phyloP scores from a whole-genome alignment of 768 basidiomycete genomes.

The Pleurotus djamor region DNA sequence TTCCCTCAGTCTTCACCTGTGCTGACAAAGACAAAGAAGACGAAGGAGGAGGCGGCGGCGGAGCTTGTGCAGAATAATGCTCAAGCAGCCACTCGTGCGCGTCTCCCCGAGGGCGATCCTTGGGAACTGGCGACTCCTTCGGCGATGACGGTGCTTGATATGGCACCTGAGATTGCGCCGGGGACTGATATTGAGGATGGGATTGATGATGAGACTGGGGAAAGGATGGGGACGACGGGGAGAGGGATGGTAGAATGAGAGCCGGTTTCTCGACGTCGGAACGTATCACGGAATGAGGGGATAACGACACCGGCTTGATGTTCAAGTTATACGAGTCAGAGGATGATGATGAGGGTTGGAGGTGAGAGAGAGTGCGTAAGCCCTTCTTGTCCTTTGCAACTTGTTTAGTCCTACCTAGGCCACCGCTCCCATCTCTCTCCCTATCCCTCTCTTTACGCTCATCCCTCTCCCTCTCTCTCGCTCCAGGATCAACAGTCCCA shows the following conservation, averaged over 20 bases:
- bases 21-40: no score
- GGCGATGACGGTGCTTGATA: constrained; percentile 3
- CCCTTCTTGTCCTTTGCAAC: constrained; percentile 8
- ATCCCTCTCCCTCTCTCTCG: no score
- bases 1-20: no score
- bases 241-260: no score
- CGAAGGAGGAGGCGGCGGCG: neutral
- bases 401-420: constrained; percentile 8
- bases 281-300: neutral
- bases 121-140: constrained; percentile 4
- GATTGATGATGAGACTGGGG: no score
- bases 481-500: no score
- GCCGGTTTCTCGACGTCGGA: neutral
- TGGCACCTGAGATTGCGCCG: constrained; percentile 3
- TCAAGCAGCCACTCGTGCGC: constrained; percentile 62
- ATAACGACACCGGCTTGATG: neutral
- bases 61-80: constrained; percentile 41
- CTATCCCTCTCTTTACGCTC: neutral
- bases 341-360: neutral
- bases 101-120: constrained; percentile 37
- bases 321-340: neutral
- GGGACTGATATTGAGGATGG: no score
- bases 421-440: neutral
- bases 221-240: no score
- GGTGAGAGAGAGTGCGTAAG: constrained; percentile 7